Base-by-base conservation (phyloP, 345 rosid species). In the Odontarrhena argentea region DNA sequence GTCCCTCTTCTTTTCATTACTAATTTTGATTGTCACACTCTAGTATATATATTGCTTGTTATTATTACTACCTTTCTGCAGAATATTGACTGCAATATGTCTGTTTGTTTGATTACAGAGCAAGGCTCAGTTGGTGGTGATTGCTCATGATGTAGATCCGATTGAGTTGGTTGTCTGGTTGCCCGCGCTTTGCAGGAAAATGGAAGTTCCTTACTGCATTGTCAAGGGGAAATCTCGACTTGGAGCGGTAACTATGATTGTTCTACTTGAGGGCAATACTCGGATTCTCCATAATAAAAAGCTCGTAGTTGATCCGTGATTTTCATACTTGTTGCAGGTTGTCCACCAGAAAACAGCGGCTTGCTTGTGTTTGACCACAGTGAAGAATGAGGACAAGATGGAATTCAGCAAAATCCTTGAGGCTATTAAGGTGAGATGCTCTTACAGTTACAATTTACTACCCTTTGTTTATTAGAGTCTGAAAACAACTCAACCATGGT, bases 101-200 rank as follows among this genome's bases (percentile, higher is more conserved):
- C 22, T 18, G 22, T 69, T 18, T 15, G 3, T 42, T 32, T 60
- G 25, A 24, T 43, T 74, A 70, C 61, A 82, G 89, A 85, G 82
- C 65, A 85, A 85, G 67, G 86, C 89, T 0, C 89, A 85, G 35
- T 5, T 87, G 76, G 94, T 87, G 24, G 85, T 87, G 43, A 85
- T 87, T 35, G 90, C 94, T 34, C 94, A 85, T 68, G 94, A 87
- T 67, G 94, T 87, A 26, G 90, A 87, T 45, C 94, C 94, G 1
- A 87, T 87, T 38, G 94, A 87, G 76, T 76, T 87, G 74, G 94
- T 85, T 11, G 88, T 87, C 4, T 87, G 94, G 94, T 70, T 87
- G 11, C 94, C 91, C 4, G 85, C 91, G 10, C 34, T 87, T 71
- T 87, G 94, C 83, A 77, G 88, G 41, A 87, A 87, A 68, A 85